Conservation (phyloP, 176 grass and related monocot species). For the Musa acuminata region DNA sequence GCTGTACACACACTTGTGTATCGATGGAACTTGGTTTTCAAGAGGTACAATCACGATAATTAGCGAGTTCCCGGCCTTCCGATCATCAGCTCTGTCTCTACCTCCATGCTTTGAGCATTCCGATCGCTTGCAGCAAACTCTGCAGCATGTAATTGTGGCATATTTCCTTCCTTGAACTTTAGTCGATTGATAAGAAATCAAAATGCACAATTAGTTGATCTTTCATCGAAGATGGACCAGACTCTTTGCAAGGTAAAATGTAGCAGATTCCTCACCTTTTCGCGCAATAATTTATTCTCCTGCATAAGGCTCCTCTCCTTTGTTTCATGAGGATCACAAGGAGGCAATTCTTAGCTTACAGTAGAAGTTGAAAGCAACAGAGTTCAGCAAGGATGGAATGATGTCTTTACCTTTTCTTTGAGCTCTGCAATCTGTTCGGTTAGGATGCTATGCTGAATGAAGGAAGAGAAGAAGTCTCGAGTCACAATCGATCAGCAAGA, state of each 20-base stretch:
- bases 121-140: neutral
- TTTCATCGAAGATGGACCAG: neutral
- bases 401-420: conserved; percentile 8
- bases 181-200: neutral
- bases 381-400: neutral
- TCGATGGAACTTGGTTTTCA: too few species aligned
- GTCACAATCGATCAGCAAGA: neutral
- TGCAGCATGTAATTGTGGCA: neutral
- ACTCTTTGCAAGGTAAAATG: neutral
- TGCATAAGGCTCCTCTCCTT: conserved; percentile 10
- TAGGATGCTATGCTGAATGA: neutral
- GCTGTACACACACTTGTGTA: too few species aligned
- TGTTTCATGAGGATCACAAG: too few species aligned
- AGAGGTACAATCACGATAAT: too few species aligned
- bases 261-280: neutral
- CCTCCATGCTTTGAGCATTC: neutral
- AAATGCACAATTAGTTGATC: neutral
- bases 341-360: neutral
- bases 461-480: neutral
- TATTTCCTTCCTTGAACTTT: neutral
- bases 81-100: neutral
- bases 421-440: conserved; percentile 1
- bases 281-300: conserved; percentile 7
- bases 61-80: neutral
- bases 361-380: neutral